phyloP scores from a whole-genome alignment of 129 eudicot genomes.

The Logfia minima region DNA sequence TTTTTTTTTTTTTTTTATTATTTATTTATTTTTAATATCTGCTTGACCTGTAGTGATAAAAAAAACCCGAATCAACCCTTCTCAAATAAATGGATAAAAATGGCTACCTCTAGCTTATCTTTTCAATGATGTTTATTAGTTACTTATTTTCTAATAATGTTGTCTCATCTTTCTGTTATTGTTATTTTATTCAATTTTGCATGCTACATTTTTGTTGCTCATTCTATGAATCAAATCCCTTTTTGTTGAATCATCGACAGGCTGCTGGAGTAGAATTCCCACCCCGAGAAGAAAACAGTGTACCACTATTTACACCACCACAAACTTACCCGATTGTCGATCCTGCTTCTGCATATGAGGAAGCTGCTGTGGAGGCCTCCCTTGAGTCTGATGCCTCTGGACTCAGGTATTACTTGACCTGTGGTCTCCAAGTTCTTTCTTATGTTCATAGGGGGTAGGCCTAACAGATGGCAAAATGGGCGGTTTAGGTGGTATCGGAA shows the following conservation, averaged over 20 bases:
- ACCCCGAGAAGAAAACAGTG: constrained; percentile 78
- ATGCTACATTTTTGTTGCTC: not conserved
- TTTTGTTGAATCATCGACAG: constrained; percentile 34
- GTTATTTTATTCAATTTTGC: not conserved
- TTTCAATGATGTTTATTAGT: too few relatives aligned
- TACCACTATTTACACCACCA: constrained; percentile 84
- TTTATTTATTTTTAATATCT: too few relatives aligned
- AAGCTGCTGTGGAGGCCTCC: constrained; percentile 74
- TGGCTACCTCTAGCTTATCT: not conserved
- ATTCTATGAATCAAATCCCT: not conserved
- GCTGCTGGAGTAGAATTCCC: constrained; percentile 80
- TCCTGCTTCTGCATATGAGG: constrained; percentile 52
- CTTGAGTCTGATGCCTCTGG: constrained; percentile 71
- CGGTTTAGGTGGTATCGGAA: not conserved
- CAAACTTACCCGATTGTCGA: constrained; percentile 69
- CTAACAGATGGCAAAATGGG: not conserved
- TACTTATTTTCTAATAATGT: too few relatives aligned
- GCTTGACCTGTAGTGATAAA: not conserved
- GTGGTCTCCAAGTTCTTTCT: not conserved
- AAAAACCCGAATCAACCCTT: not conserved
- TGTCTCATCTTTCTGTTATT: not conserved
- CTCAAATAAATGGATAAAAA: not conserved
- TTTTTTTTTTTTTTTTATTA: too few relatives aligned
- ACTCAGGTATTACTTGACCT: constrained; percentile 45
- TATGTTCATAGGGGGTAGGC: not conserved